These are phyloP conservation scores for Pseudogymnoascus sp. DNA, from an alignment of 2,329 filamentous ascomycete genomes.

Conservation along the genomic window DNA sequence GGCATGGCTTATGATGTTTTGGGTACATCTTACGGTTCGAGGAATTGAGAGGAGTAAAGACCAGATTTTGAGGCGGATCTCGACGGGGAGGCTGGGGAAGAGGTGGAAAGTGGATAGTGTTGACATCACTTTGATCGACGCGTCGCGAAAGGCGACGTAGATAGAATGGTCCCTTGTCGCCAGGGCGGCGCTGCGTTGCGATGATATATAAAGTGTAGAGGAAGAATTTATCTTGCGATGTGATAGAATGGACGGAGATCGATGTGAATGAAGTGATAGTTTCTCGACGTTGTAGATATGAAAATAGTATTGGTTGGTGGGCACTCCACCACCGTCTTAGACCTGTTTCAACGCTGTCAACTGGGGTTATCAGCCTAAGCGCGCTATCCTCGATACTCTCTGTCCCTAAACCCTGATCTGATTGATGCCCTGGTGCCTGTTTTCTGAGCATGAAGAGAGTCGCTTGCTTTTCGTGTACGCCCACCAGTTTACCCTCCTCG, in stretches of 20 bases:
- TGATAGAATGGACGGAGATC: background rate
- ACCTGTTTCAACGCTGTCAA: background rate
- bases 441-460: background rate
- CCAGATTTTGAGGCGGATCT: constrained; percentile 26
- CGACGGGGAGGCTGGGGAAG: constrained; percentile 24
- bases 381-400: background rate
- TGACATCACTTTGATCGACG: background rate
- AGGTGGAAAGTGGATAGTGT: constrained; percentile 19
- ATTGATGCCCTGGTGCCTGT: background rate
- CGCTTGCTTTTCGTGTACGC: background rate
- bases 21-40: constrained; percentile 20
- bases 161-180: background rate
- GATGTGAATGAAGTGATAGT: background rate
- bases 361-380: background rate
- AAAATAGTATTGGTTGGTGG: background rate
- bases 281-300: background rate
- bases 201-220: background rate
- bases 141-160: background rate
- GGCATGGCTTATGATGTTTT: constrained; percentile 1
- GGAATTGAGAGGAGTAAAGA: constrained; percentile 13
- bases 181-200: background rate
- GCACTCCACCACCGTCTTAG: background rate
- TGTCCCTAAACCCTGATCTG: background rate
- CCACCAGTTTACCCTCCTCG: background rate
- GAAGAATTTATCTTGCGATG: background rate